phyloP scores from a whole-genome alignment of 768 basidiomycete species.

The Leccinum uliginosum region DNA sequence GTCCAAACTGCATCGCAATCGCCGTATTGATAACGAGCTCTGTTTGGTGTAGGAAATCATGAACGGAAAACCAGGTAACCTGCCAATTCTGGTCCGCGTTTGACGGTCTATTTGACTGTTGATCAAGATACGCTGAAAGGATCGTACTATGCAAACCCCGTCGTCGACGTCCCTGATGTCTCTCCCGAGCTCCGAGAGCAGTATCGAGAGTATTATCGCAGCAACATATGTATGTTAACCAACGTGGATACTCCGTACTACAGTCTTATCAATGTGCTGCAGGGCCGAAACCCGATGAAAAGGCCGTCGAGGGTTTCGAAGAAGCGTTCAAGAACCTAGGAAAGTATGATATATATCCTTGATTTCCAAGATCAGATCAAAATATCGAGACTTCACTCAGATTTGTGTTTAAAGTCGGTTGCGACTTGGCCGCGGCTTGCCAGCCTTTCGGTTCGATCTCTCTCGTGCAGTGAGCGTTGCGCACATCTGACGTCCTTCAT shows the following conservation, averaged over 20 bases:
- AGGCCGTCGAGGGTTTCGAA: slow-evolving; percentile 72
- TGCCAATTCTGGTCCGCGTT: not conserved
- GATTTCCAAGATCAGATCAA: not conserved
- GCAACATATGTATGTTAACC: slow-evolving; percentile 72
- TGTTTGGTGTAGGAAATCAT: slow-evolving; percentile 68
- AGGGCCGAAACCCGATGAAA: slow-evolving; percentile 66
- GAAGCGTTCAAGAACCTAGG: slow-evolving; percentile 85
- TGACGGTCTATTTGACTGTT: slow-evolving; percentile 1
- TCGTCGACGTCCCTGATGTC: slow-evolving; percentile 63
- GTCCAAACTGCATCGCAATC: not conserved
- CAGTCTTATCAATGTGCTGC: not conserved
- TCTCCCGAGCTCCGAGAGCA: slow-evolving; percentile 45
- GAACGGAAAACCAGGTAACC: slow-evolving; percentile 84
- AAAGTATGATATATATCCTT: slow-evolving; percentile 35
- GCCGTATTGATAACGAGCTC: not conserved
- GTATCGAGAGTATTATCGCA: slow-evolving; percentile 82
- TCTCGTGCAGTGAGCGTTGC: not conserved
- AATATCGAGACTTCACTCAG: slow-evolving; percentile 32
- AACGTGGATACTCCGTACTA: not conserved
- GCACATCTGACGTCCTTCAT: not conserved
- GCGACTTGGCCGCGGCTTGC: slow-evolving; percentile 79
- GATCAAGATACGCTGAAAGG: slow-evolving; percentile 78
- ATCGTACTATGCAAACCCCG: slow-evolving; percentile 85
- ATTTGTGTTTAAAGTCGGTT: slow-evolving; percentile 80
- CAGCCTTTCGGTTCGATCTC: slow-evolving; percentile 75